Percentiles rank a stretch among this genome's conserved stretches.
These are phyloP conservation scores for Trifolium fragiferum DNA, from an alignment of 306 rosid genomes.

Conservation along the genomic window DNA sequence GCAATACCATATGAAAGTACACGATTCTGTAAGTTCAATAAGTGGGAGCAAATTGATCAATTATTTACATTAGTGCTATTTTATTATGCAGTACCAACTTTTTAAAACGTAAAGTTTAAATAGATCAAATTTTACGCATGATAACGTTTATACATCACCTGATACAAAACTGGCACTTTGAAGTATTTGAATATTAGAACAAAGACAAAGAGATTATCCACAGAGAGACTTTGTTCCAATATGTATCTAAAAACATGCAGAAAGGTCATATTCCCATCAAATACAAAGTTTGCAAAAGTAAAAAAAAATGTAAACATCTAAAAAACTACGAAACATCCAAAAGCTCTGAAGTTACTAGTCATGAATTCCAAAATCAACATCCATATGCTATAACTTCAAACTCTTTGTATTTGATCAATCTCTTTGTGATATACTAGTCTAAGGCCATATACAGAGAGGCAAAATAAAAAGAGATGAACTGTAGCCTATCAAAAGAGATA, in stretches of 20 bases:
- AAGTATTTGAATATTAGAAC: conserved; percentile 89
- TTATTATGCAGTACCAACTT: conserved; percentile 18
- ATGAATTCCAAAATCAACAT: conserved; percentile 16
- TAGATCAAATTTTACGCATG: conserved; percentile 15
- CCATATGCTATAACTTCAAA: conserved; percentile 23
- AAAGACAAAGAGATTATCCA: conserved; percentile 92
- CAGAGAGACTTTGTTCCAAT: conserved; percentile 96
- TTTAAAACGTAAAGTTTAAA: conserved; percentile 30
- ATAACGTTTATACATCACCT: conserved; percentile 57
- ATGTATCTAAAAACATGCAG: conserved; percentile 64
- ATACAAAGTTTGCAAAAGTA: conserved; percentile 32
- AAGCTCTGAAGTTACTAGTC: conserved; percentile 19
- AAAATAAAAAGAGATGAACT: not conserved
- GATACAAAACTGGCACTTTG: conserved; percentile 83
- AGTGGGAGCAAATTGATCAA: conserved; percentile 38
- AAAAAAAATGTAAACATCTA: conserved; percentile 8
- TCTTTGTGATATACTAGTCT: conserved; percentile 21
- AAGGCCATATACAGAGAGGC: conserved; percentile 11
- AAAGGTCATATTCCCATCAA: conserved; percentile 21
- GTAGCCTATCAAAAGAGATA: not conserved
- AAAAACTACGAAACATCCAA: not conserved
- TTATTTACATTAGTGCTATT: not conserved
- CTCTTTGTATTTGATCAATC: conserved; percentile 31
- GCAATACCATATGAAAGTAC: conserved; percentile 95
- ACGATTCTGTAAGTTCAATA: conserved; percentile 63